Evolutionary conservation across 2,329 filamentous ascomycete species (phyloP).

Genomic region (Boeremia exigua): DNA sequence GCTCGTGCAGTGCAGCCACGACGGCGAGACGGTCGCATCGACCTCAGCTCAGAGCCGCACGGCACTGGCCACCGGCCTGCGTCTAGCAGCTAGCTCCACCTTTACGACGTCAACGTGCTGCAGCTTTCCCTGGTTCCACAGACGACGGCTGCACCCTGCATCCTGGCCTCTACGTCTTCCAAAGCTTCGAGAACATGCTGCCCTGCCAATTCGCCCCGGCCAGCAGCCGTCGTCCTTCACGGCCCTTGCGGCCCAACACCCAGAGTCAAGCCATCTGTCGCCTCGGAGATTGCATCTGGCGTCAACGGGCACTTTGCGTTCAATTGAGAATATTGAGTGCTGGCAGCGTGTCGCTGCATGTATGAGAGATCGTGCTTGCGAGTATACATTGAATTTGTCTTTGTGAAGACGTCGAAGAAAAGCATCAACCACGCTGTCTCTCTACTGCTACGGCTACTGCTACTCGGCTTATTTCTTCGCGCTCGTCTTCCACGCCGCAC

Average conservation of each 20-base stretch:
- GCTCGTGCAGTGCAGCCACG: constrained; percentile 16
- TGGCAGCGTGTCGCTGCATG: not conserved
- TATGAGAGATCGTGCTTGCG: too few relatives aligned
- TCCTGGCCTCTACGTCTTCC: not conserved
- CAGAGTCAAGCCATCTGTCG: not conserved
- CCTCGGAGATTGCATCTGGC: not conserved
- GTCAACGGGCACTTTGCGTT: not conserved
- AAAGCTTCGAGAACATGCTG: too few relatives aligned
- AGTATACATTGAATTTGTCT: too few relatives aligned
- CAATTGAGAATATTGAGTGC: not conserved
- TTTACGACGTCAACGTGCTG: constrained; percentile 18
- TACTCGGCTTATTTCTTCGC: constrained; percentile 13
- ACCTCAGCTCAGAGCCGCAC: not conserved
- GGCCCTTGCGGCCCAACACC: constrained; percentile 7
- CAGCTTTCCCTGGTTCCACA: constrained; percentile 12
- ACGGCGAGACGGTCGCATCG: constrained; percentile 9
- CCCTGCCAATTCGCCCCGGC: too few relatives aligned
- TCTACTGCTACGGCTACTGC: not conserved
- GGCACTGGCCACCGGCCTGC: not conserved
- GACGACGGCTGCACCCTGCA: not conserved
- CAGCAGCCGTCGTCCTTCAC: not conserved
- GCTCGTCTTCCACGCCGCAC: constrained; percentile 53
- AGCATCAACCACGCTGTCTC: not conserved
- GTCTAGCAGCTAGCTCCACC: constrained; percentile 15
- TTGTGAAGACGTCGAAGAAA: too few relatives aligned